phyloP scores from a whole-genome alignment of 371 early-diverging fungal genomes.

The Encephalitozoon cuniculi region DNA sequence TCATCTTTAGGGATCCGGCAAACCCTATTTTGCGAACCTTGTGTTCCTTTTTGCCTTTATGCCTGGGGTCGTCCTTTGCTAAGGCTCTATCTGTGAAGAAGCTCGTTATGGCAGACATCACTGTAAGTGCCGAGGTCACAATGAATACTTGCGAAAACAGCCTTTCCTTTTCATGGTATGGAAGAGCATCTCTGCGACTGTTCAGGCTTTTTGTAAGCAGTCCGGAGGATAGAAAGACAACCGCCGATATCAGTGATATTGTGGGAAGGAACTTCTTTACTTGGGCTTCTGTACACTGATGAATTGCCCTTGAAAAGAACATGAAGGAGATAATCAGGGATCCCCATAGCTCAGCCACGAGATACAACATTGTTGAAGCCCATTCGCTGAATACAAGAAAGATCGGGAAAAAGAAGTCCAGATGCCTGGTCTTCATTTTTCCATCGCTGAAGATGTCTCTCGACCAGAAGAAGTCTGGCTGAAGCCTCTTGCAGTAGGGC shows the following conservation, averaged over 20 bases:
- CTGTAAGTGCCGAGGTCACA: neutral
- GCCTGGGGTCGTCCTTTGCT: neutral
- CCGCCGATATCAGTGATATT: neutral
- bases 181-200: neutral
- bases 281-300: conserved; percentile 44
- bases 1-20: neutral
- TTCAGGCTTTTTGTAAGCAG: neutral
- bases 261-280: neutral
- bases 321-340: conserved; percentile 48
- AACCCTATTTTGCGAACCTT: neutral
- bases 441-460: conserved; percentile 28
- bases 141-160: neutral
- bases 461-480: conserved; percentile 15
- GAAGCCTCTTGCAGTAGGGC: conserved; percentile 27
- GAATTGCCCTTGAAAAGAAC: conserved; percentile 53
- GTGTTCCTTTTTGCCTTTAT: neutral
- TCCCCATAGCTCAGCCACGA: conserved; percentile 55
- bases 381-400: conserved; percentile 50
- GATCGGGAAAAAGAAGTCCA: conserved; percentile 1
- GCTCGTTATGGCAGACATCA: neutral
- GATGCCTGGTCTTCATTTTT: conserved; percentile 11
- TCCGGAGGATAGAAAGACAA: neutral
- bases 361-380: conserved; percentile 51
- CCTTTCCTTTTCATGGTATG: neutral
- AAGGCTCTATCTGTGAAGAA: neutral